Base-by-base conservation (phyloP, 2,329 filamentous ascomycete species). In the Clonostachys solani region DNA sequence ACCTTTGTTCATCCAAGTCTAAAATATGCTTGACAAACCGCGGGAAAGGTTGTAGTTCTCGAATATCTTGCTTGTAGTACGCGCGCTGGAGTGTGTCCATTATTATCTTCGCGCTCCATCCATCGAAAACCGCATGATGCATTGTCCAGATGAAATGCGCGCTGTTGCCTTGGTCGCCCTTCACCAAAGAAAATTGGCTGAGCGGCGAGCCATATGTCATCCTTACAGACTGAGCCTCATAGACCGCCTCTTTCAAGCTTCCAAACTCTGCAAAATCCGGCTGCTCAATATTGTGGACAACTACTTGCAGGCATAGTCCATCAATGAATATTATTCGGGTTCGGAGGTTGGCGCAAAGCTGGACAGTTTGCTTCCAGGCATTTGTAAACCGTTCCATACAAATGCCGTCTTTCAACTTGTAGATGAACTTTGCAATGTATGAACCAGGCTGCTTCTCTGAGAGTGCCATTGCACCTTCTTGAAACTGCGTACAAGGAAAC, bases 21-120 rank as follows among this genome's bases (percentile, higher is more conserved):
- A 63, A 59, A 6, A 74, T 60, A 48, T 71, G 68, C 38, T 63
- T 61, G 51, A 73, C 69, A 47, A 72, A 73, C 23, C 65, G 57
- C 42, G 65, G 67, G 56, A 71, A 73, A 6, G 50, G 47, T 5
- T 16, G 41, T 19, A n/a, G 42, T 33, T 12, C 16, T 18, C 16
- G 23, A 6, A 44, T 16, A 1, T 33, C 18, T 33, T 33, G 16
- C 42, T 44, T 12, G 42, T 23, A 13, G 33, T 54, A 54, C 13
- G 42, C 12, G 5, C 29, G 12, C 12, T 37, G 12, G 7, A 52
- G 44, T 3, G 38, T 42, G 13, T 46, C 45, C 18, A 46, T 23
- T 29, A 42, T 10, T 3, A 46, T 42, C 15, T 40, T 36, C 5
- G 51, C 38, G 37, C 50, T 51, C 53, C 52, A 59, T 29, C 51